Conservation (phyloP, 2,329 filamentous ascomycete genomes). For the Orbilia oligospora region DNA sequence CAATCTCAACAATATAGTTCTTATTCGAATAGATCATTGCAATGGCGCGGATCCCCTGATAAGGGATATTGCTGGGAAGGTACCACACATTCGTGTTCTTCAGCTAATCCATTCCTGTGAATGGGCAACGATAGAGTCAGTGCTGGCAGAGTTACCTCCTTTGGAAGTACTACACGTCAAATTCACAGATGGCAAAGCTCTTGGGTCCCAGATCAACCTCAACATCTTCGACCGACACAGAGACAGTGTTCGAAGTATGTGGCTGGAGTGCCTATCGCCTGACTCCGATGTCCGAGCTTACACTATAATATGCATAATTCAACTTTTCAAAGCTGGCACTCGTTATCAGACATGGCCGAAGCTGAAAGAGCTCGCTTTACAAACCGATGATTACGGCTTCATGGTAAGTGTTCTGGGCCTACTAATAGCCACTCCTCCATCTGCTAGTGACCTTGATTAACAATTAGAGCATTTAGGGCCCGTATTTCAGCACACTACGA, state of each 20-base stretch:
- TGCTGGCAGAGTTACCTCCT: slow-evolving; percentile 7
- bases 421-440: background rate
- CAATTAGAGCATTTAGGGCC: background rate
- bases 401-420: background rate
- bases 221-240: slow-evolving; percentile 1
- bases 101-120: slow-evolving; percentile 27
- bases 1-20: slow-evolving; percentile 11
- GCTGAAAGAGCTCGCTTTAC: slow-evolving; percentile 27
- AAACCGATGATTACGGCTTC: slow-evolving; percentile 12
- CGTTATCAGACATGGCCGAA: slow-evolving; percentile 11
- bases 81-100: slow-evolving; percentile 22
- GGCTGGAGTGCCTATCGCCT: slow-evolving; percentile 21
- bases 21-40: slow-evolving; percentile 34
- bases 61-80: slow-evolving; percentile 7
- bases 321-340: background rate
- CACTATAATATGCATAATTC: background rate
- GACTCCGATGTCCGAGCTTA: background rate
- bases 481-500: background rate
- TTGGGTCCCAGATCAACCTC: background rate
- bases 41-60: slow-evolving; percentile 12
- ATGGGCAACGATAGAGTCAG: slow-evolving; percentile 30
- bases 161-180: slow-evolving; percentile 29
- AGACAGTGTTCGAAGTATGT: slow-evolving; percentile 15
- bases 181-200: slow-evolving; percentile 1
- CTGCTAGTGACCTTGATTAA: background rate